Percentiles rank a stretch among this genome's conserved stretches.
These are phyloP conservation scores for Mortierella sp. DNA, from an alignment of 371 early-diverging fungal genomes.

Conservation along the genomic window DNA sequence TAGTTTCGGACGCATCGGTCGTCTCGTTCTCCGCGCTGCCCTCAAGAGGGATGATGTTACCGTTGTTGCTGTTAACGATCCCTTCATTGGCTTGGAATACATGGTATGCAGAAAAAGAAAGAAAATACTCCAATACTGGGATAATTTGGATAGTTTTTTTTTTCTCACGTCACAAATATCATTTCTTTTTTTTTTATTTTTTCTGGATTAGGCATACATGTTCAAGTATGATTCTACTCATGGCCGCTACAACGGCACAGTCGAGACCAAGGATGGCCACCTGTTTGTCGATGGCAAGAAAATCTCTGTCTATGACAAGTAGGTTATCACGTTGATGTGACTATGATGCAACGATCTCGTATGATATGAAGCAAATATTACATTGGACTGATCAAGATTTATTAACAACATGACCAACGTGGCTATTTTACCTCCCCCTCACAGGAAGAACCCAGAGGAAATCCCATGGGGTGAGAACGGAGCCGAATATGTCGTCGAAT, in stretches of 20 bases:
- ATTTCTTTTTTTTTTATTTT: not conserved
- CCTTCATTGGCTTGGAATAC: conserved; percentile 96
- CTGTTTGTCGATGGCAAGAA: conserved; percentile 87
- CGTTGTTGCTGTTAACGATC: conserved; percentile 98
- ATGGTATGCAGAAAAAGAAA: conserved; percentile 68
- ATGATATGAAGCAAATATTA: no score
- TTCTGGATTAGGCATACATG: conserved; percentile 82
- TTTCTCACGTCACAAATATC: conserved; percentile 19
- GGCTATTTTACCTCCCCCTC: no score
- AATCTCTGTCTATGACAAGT: conserved; percentile 81
- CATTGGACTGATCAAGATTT: no score
- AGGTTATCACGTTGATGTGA: conserved; percentile 15
- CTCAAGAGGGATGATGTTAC: conserved; percentile 80
- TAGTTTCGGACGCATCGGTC: conserved; percentile 98
- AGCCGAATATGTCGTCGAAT: conserved; percentile 98
- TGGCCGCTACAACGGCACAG: conserved; percentile 89
- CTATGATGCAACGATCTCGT: no score
- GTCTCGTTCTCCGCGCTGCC: conserved; percentile 96
- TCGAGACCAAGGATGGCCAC: conserved; percentile 84
- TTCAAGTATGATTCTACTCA: conserved; percentile 99
- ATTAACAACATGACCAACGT: no score
- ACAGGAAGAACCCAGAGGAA: conserved; percentile 72
- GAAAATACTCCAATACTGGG: no score
- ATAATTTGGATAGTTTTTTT: not conserved
- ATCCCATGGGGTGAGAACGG: conserved; percentile 94